Percentiles rank a stretch among this genome's conserved stretches.
phyloP scores from a whole-genome alignment of 2,329 filamentous ascomycete species.

The Blastomyces percursus region DNA sequence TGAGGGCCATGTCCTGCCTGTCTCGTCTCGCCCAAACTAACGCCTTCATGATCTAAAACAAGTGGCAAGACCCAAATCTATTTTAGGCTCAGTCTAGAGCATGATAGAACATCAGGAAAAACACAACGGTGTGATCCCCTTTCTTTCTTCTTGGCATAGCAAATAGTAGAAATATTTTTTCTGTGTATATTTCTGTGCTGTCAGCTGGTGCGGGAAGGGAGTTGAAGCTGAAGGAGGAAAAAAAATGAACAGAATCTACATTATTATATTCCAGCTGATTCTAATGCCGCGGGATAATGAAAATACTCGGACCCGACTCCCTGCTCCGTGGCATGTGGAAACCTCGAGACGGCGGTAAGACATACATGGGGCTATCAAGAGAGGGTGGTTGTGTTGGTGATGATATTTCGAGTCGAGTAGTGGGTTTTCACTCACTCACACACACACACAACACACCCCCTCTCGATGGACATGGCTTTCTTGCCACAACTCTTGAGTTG shows the following conservation, averaged over 20 bases:
- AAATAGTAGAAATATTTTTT: no score
- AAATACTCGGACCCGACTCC: background rate
- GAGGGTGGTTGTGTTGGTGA: background rate
- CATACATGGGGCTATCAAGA: background rate
- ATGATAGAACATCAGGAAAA: background rate
- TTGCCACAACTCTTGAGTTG: background rate
- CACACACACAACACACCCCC: no score
- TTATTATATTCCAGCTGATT: background rate
- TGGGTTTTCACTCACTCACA: background rate
- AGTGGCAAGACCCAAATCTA: constrained; percentile 4
- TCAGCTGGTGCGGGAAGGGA: no score
- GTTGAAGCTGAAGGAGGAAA: no score
- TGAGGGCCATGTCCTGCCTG: background rate
- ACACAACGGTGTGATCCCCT: background rate
- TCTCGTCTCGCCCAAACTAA: background rate
- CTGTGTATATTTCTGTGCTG: no score
- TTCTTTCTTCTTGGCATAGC: no score
- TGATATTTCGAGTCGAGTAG: background rate
- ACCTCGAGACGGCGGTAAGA: background rate
- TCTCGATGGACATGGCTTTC: background rate
- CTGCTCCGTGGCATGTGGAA: background rate
- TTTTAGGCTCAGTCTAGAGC: constrained; percentile 2
- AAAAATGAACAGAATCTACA: background rate
- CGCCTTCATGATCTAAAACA: constrained; percentile 2
- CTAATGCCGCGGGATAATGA: background rate